Percentiles rank a stretch among this genome's conserved stretches.
These are phyloP conservation scores for Candida vaughaniae DNA, from an alignment of 805 yeast genomes.

Conservation along the genomic window DNA sequence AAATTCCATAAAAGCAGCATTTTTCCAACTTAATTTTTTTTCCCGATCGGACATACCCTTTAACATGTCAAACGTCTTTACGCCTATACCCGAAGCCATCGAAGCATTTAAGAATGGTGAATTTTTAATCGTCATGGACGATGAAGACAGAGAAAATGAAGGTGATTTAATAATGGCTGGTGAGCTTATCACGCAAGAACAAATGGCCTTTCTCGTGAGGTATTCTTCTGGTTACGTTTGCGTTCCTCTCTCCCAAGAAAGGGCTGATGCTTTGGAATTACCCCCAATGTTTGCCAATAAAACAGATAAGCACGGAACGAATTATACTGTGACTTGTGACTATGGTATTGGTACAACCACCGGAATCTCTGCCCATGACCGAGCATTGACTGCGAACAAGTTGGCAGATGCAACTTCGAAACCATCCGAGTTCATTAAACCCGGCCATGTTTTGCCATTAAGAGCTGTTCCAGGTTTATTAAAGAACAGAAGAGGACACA, in stretches of 20 bases:
- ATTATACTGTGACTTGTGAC: conserved; percentile 93
- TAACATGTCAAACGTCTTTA: too few relatives aligned
- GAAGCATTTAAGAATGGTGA: conserved; percentile 74
- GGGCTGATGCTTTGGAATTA: conserved; percentile 78
- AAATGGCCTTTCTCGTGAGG: conserved; percentile 93
- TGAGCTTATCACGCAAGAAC: conserved; percentile 66
- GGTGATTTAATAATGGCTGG: conserved; percentile 98
- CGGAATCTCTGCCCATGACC: conserved; percentile 92
- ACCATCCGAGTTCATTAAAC: conserved; percentile 74
- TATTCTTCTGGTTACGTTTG: conserved; percentile 90
- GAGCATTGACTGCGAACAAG: conserved; percentile 76
- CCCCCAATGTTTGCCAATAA: conserved; percentile 70
- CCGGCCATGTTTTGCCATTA: conserved; percentile 93
- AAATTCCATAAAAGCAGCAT: too few relatives aligned
- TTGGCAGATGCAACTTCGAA: conserved; percentile 61
- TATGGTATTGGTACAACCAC: conserved; percentile 88
- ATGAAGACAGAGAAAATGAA: conserved; percentile 93
- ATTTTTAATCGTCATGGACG: conserved; percentile 94
- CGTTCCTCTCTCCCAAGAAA: conserved; percentile 74
- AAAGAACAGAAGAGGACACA: conserved; percentile 84
- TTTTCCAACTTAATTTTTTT: too few relatives aligned
- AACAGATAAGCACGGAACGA: conserved; percentile 90
- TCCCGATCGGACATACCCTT: too few relatives aligned
- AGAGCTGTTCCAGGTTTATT: conserved; percentile 88
- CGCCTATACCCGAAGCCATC: conserved; percentile 64